Base-by-base conservation (phyloP, 2,329 filamentous ascomycete species). In the Venturia oleaginea region DNA sequence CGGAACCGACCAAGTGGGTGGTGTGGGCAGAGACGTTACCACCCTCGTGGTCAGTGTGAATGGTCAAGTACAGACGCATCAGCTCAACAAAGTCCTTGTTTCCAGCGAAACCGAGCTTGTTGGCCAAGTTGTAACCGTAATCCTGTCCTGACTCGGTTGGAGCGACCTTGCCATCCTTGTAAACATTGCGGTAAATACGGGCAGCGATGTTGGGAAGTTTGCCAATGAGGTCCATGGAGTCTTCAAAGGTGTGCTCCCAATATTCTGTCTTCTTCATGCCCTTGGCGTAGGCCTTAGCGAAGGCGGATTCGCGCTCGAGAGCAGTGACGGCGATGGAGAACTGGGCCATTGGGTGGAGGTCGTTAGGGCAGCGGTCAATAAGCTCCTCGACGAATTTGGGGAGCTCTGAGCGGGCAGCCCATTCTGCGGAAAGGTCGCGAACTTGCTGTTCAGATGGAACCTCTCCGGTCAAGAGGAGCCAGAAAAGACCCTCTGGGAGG, bases 121-220 rank as follows among this genome's bases (percentile, higher is more conserved):
- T 97, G 81, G 94, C 92, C 78, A 99, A 90, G 89, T 99, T 99
- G 90, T 89, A 99, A 73, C 88, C 86, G 84, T 97, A 99, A 78
- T 99, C 94, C 90, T 97, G 94, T 83, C 97, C 93, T 86, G 96
- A 95, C 85, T 97, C 88, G 78, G 96, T 86, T 64, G 92, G 78
- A 67, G 91, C 90, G 71, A 99, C 93, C 88, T 97, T 97, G 82
- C 94, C 94, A 76, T 96, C 94, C 88, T 97, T 97, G 91, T 96
- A 99, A 78, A 97, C 89, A 80, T 99, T 99, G 84, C 96, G 94
- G 88, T 99, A 99, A 86, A 99, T 99, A 83, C 92, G 91, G 69
- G 94, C 84, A 69, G 94, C 94, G 74, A 99, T 97, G 78, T 91
- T 97, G 77, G 94, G 94, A 73, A 99, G 90, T 88, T 97, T 97